Evolutionary conservation across 106 monocot species (phyloP).

Genomic region (Hemerocallis citrina): DNA sequence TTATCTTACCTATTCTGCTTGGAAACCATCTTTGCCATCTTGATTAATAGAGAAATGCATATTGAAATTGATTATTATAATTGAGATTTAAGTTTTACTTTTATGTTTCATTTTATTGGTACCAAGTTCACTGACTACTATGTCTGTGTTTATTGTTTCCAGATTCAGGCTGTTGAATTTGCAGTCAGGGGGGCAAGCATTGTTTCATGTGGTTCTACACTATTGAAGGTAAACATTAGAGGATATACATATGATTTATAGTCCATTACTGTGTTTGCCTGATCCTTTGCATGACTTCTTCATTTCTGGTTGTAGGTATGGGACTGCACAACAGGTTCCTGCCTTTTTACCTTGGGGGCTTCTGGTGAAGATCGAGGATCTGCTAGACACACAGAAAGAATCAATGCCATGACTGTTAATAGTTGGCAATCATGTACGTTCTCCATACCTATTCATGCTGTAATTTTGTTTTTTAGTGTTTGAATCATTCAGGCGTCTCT

Average conservation of each 20-base stretch:
- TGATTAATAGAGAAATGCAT: too few relatives aligned
- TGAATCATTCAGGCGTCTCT: too few relatives aligned
- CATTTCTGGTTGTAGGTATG: conserved; percentile 43
- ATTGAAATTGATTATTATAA: too few relatives aligned
- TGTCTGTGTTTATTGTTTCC: conserved; percentile 1
- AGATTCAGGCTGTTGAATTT: conserved; percentile 85
- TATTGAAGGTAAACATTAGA: conserved; percentile 53
- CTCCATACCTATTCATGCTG: background rate
- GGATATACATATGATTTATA: background rate
- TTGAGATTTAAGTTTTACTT: too few relatives aligned
- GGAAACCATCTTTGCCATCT: too few relatives aligned
- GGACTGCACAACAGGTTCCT: conserved; percentile 93
- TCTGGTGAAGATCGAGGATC: conserved; percentile 28
- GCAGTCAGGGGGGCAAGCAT: conserved; percentile 83
- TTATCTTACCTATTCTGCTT: too few relatives aligned
- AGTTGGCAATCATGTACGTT: conserved; percentile 76
- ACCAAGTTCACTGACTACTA: too few relatives aligned
- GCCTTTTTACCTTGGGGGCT: conserved; percentile 70
- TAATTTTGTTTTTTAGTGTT: background rate
- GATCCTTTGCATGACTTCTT: background rate
- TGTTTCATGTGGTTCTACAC: conserved; percentile 78
- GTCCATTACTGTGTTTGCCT: background rate
- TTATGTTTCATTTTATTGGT: too few relatives aligned
- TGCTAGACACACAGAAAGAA: conserved; percentile 63
- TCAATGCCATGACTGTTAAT: conserved; percentile 86